These are phyloP conservation scores for Mucor racemosus DNA, from an alignment of 371 early-diverging fungal species.

Conservation along the genomic window DNA sequence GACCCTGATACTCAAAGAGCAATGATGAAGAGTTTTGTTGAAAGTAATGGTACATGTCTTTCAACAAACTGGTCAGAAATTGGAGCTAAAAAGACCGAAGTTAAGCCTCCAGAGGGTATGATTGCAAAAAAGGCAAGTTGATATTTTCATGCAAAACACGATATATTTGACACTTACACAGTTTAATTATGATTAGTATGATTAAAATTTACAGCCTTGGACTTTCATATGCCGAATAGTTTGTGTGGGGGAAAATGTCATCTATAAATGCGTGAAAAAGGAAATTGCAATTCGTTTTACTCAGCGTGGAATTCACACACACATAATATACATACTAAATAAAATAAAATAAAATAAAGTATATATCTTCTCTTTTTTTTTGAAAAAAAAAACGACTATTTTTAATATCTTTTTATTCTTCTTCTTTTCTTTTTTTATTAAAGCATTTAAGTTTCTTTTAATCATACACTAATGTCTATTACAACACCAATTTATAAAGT, in stretches of 20 bases:
- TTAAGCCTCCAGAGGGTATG: conserved; percentile 93
- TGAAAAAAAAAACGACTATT: neutral
- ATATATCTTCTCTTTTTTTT: neutral
- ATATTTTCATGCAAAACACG: neutral
- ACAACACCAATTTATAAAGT: conserved; percentile 80
- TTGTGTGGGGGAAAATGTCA: neutral
- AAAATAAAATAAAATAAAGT: neutral
- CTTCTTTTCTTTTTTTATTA: neutral
- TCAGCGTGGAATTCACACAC: conserved; percentile 19
- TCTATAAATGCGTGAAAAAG: too few relatives aligned
- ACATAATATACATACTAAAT: conserved; percentile 8
- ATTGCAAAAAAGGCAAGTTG: conserved; percentile 71
- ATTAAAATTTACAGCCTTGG: conserved; percentile 9
- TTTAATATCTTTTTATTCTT: conserved; percentile 3
- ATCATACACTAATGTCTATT: neutral
- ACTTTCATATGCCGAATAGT: conserved; percentile 21
- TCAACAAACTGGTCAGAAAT: conserved; percentile 98
- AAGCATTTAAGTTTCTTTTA: neutral
- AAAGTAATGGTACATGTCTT: conserved; percentile 94
- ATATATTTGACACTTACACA: neutral
- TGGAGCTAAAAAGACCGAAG: conserved; percentile 78
- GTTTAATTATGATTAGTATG: conserved; percentile 12
- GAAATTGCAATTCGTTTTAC: conserved; percentile 8
- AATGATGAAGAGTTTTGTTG: conserved; percentile 98
- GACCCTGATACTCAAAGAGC: conserved; percentile 93